Evolutionary conservation across 306 rosid genomes (phyloP).

Genomic region (Pterocarpus macrocarpus): DNA sequence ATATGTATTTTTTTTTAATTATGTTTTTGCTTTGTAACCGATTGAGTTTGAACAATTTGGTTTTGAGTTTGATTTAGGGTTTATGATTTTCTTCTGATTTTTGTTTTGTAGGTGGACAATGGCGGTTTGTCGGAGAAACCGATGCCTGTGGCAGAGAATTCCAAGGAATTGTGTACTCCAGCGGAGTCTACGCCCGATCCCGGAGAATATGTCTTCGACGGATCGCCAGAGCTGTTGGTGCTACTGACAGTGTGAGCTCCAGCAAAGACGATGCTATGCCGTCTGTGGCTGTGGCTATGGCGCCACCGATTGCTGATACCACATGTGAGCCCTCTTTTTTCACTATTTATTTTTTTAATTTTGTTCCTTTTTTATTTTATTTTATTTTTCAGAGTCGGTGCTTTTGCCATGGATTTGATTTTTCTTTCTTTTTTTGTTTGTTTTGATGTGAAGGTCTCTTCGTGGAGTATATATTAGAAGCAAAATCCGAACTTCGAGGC

Average conservation of each 20-base stretch:
- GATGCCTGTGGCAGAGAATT: slow-evolving; percentile 69
- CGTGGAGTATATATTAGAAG: slow-evolving; percentile 62
- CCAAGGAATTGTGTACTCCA: slow-evolving; percentile 62
- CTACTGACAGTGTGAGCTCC: slow-evolving; percentile 59
- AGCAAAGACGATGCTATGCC: slow-evolving; percentile 63
- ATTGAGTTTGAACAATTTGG: neutral
- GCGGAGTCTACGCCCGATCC: slow-evolving; percentile 67
- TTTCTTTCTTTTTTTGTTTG: neutral
- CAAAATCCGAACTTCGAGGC: slow-evolving; percentile 59
- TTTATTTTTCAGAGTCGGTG: neutral
- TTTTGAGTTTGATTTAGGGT: slow-evolving; percentile 25
- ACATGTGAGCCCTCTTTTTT: slow-evolving; percentile 43
- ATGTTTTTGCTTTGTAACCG: neutral
- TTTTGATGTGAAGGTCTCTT: slow-evolving; percentile 57
- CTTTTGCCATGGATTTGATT: neutral
- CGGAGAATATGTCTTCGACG: slow-evolving; percentile 62
- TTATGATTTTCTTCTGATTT: slow-evolving; percentile 44
- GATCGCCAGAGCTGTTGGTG: slow-evolving; percentile 57
- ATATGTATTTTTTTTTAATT: neutral
- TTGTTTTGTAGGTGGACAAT: slow-evolving; percentile 72
- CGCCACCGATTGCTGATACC: slow-evolving; percentile 74
- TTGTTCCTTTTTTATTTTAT: no score
- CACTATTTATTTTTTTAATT: neutral
- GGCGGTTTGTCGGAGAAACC: slow-evolving; percentile 72
- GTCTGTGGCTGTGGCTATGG: slow-evolving; percentile 54